Conservation (phyloP, 2,329 filamentous ascomycete genomes). For the Metarhizium rileyi region DNA sequence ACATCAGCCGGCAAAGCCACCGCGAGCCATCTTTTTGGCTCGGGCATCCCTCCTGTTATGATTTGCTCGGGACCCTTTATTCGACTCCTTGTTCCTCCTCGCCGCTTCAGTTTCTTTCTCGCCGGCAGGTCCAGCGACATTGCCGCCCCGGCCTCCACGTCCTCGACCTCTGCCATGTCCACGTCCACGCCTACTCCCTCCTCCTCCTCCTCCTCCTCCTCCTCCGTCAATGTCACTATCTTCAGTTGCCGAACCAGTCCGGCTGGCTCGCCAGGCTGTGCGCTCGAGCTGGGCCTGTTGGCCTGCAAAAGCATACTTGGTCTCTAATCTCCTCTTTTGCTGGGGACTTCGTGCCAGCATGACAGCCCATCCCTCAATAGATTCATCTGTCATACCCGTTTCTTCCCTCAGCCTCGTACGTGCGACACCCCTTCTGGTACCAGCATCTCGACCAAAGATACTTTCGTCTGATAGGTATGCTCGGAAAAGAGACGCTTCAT, state of each 20-base stretch:
- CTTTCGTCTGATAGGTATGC: conserved; percentile 56
- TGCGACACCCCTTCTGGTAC: conserved; percentile 54
- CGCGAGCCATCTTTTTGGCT: conserved; percentile 55
- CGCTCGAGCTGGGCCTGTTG: conserved; percentile 54
- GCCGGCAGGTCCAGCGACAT: conserved; percentile 53
- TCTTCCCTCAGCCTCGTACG: conserved; percentile 59
- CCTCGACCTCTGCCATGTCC: conserved; percentile 36
- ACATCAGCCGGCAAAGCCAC: conserved; percentile 27
- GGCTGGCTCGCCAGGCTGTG: conserved; percentile 53
- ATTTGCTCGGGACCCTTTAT: conserved; percentile 73
- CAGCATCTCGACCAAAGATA: conserved; percentile 61
- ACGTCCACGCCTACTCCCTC: conserved; percentile 16
- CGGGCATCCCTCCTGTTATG: conserved; percentile 71
- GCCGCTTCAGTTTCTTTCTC: conserved; percentile 65
- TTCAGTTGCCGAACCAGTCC: conserved; percentile 45
- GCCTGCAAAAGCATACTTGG: conserved; percentile 57
- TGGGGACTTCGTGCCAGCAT: conserved; percentile 70
- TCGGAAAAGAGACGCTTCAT: conserved; percentile 65
- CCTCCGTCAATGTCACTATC: conserved; percentile 41
- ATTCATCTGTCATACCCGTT: conserved; percentile 86
- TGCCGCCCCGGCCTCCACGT: conserved; percentile 40
- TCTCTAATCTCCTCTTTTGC: conserved; percentile 59
- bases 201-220: conserved; percentile 23
- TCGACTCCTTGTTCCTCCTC: conserved; percentile 68
- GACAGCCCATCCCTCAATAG: conserved; percentile 86